phyloP scores from a whole-genome alignment of 73 alveolate genomes.

The Paramecium sonneborni region DNA sequence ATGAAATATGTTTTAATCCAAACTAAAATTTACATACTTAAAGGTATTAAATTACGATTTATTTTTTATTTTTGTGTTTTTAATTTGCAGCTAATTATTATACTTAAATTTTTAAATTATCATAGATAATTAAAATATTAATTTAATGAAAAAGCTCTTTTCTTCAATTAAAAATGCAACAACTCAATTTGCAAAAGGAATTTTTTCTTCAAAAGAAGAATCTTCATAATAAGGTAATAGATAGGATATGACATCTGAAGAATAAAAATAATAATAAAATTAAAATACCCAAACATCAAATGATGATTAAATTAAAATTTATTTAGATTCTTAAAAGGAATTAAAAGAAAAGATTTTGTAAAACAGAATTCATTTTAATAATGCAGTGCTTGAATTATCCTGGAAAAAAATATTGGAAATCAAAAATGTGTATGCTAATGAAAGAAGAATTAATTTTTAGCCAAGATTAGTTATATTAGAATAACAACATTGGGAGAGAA shows the following conservation, averaged over 20 bases:
- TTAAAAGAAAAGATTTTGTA: not conserved
- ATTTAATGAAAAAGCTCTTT: not conserved
- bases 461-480: not conserved
- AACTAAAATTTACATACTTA: too few relatives aligned
- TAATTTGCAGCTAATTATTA: too few relatives aligned
- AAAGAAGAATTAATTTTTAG: not conserved
- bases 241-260: not conserved
- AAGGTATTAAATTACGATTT: too few relatives aligned
- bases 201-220: not conserved
- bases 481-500: conserved; percentile 21
- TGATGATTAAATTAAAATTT: not conserved
- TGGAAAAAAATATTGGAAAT: conserved; percentile 53
- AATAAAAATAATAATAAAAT: not conserved
- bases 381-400: not conserved
- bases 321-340: not conserved
- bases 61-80: too few relatives aligned
- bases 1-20: too few relatives aligned
- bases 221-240: not conserved
- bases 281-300: not conserved
- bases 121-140: not conserved
- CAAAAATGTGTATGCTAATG: not conserved
- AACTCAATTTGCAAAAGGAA: not conserved
- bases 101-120: not conserved
- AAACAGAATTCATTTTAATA: not conserved
- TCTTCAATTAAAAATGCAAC: not conserved